These are phyloP conservation scores for Claviceps fusiformis DNA, from an alignment of 2,329 filamentous ascomycete species.

Conservation along the genomic window DNA sequence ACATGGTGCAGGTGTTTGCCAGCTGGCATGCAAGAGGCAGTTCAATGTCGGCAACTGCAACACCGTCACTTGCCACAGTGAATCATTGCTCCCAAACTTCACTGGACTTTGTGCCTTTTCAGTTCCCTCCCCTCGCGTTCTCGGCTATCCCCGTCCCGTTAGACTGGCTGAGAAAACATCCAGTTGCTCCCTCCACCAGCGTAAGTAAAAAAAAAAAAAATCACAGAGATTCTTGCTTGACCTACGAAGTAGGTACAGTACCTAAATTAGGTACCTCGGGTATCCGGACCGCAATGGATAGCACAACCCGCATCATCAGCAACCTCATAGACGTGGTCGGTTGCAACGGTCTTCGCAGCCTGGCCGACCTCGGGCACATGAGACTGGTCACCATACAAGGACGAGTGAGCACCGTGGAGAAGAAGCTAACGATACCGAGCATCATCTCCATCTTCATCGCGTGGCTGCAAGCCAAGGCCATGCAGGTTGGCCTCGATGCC, in stretches of 20 bases:
- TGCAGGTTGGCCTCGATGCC: neutral
- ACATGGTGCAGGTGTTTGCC: neutral
- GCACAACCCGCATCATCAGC: conserved; percentile 5
- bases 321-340: conserved; percentile 12
- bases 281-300: conserved; percentile 10
- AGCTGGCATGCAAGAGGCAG: neutral
- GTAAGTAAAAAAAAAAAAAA: neutral
- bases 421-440: conserved; percentile 5
- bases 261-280: neutral
- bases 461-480: conserved; percentile 15
- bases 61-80: neutral
- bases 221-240: neutral
- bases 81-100: neutral
- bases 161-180: neutral
- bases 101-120: neutral
- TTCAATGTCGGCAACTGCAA: neutral
- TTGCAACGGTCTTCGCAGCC: conserved; percentile 10
- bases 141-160: neutral
- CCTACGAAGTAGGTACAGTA: neutral
- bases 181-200: neutral
- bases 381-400: conserved; percentile 12
- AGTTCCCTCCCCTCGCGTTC: neutral
- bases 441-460: conserved; percentile 13
- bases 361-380: conserved; percentile 13
- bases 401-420: conserved; percentile 7